Evolutionary conservation across 129 eudicot species (phyloP), one percentile per base, ranked within the genome.

Genomic region (Saussurea involucrata): DNA sequence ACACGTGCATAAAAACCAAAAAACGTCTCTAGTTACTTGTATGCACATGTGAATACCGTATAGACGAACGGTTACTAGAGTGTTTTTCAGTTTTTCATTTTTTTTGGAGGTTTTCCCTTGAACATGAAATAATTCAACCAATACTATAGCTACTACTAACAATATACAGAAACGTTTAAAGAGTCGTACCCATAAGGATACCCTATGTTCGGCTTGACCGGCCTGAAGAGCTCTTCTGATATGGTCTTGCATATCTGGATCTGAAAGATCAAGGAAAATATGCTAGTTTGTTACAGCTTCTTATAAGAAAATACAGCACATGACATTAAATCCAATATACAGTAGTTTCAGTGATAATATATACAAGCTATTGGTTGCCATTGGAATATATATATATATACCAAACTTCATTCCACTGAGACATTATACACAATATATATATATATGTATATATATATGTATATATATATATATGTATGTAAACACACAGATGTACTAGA

Each of bases 121-220:
- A 44, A 37, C 44, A 27, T 27, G 29, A 27, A 27, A 27, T 27
- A 32, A 32, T 0, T 6, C 36, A 32, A 32, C 6, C 36, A 3
- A 32, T 17, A 42, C 53, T 42, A 12, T 42, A 42, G 17, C 21
- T 49, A 17, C 18, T 49, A 49, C 10, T 49, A 46, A 46, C 6
- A 49, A n/a, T 49, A 49, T 49, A 53, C 5, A 8, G 9, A 53
- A 53, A 53, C 24, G n/a, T 53, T 53, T 60, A 22, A 53, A 46
- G 46, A 68, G 58, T 72, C 80, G 73, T 88, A 93, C 98, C 87
- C 85, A 78, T 63, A 84, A 46, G 57, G 91, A 87, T 44, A 93
- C 37, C 77, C 74, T 86, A 79, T 85, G 92, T 22, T 93, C 88
- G 75, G 88, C 92, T 66, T 87, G 89, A 40, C 97, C 98, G 72